These are phyloP conservation scores for Zygoascus ofunaensis DNA, from an alignment of 805 yeast genomes.

Conservation along the genomic window DNA sequence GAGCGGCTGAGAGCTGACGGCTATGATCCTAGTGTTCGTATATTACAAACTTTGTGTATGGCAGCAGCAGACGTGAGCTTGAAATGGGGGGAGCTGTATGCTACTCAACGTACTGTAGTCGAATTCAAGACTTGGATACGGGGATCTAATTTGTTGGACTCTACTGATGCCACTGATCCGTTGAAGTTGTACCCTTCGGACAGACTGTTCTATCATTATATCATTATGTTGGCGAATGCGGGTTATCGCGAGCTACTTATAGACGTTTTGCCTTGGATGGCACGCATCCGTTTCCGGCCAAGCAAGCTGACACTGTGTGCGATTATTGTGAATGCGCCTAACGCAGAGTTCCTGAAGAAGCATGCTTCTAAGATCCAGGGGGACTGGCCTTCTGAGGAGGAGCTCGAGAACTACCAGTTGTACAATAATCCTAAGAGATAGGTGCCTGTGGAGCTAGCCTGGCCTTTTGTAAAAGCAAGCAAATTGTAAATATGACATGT, in stretches of 20 bases:
- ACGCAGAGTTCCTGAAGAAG: conserved; percentile 20
- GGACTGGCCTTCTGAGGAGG: conserved; percentile 25
- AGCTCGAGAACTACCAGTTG: conserved; percentile 15
- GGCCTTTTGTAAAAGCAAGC: too few relatives aligned
- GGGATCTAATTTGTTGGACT: conserved; percentile 25
- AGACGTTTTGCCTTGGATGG: conserved; percentile 48
- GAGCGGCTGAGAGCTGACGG: conserved; percentile 10
- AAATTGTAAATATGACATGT: too few relatives aligned
- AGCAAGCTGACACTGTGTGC: conserved; percentile 32
- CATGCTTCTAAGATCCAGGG: conserved; percentile 21
- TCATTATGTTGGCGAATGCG: conserved; percentile 40
- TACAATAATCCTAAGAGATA: neutral
- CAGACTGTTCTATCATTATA: conserved; percentile 44
- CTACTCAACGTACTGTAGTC: conserved; percentile 51
- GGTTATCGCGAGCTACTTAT: conserved; percentile 42
- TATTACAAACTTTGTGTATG: conserved; percentile 38
- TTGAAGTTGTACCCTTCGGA: conserved; percentile 37
- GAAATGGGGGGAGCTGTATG: conserved; percentile 43
- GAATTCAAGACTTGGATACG: conserved; percentile 43
- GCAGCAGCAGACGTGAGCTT: conserved; percentile 34
- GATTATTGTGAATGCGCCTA: conserved; percentile 29
- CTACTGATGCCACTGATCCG: conserved; percentile 20
- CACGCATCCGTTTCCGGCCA: conserved; percentile 37
- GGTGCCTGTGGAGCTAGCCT: neutral
- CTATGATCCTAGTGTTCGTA: conserved; percentile 25